A percentile compares a stretch with the other conserved stretches of the same genome.
Conservation (phyloP, 495 filamentous ascomycete genomes). For the Recurvomyces mirabilis region DNA sequence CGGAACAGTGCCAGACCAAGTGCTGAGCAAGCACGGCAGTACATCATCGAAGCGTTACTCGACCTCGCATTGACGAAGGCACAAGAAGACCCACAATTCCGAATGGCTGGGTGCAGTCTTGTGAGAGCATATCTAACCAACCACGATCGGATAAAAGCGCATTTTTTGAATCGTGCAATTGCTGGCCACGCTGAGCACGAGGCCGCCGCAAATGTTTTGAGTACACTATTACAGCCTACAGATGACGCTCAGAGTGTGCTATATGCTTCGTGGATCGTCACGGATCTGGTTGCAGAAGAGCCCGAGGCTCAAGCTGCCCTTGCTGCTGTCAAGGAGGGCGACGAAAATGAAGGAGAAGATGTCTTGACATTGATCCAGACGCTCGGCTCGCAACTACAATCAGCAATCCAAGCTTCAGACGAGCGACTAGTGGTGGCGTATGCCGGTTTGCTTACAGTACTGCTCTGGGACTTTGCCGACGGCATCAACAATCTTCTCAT, state of each 20-base stretch:
- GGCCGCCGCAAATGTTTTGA: conserved; percentile 74
- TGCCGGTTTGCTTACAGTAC: conserved; percentile 82
- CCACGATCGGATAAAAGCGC: conserved; percentile 64
- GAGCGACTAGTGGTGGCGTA: conserved; percentile 75
- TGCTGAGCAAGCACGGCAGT: conserved; percentile 26
- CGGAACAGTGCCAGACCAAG: conserved; percentile 8
- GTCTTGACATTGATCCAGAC: conserved; percentile 89
- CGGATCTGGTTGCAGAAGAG: conserved; percentile 81
- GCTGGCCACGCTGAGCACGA: conserved; percentile 77
- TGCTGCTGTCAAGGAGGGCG: conserved; percentile 76
- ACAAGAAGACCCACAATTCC: conserved; percentile 60
- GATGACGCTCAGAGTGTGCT: conserved; percentile 25
- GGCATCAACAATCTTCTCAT: conserved; percentile 87
- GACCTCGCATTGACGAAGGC: conserved; percentile 69
- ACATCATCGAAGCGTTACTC: conserved; percentile 89
- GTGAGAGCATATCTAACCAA: conserved; percentile 83
- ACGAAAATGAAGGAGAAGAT: conserved; percentile 84
- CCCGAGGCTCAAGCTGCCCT: conserved; percentile 66
- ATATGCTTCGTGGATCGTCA: conserved; percentile 82
- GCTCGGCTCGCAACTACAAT: conserved; percentile 70
- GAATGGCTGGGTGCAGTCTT: conserved; percentile 76
- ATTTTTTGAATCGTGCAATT: conserved; percentile 82
- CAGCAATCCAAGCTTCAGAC: conserved; percentile 62
- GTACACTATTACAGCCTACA: conserved; percentile 49
- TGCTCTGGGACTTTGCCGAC: conserved; percentile 85